Percentiles rank a stretch among this genome's conserved stretches.
phyloP scores from a whole-genome alignment of 2,329 filamentous ascomycete species.

The Zymoseptoria brevis region DNA sequence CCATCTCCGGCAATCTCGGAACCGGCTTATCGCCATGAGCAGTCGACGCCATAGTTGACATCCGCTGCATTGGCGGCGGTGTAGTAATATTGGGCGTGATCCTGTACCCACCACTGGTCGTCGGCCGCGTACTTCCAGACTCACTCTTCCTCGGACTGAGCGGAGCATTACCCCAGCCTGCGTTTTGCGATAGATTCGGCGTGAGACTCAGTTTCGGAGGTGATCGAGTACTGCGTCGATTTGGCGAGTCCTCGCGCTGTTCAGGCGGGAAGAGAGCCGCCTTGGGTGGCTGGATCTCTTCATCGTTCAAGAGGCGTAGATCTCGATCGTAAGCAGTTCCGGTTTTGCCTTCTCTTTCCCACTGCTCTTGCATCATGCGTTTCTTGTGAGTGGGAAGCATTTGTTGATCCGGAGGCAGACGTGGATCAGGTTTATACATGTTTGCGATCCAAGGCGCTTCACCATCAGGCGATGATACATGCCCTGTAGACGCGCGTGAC shows the following conservation, averaged over 20 bases:
- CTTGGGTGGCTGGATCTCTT: constrained; percentile 42
- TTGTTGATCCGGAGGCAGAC: constrained; percentile 88
- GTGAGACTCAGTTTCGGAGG: neutral
- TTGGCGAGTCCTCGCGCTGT: neutral
- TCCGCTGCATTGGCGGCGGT: constrained; percentile 17
- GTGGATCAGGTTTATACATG: constrained; percentile 92
- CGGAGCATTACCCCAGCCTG: neutral
- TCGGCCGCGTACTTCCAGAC: constrained; percentile 25
- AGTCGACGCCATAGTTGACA: constrained; percentile 12
- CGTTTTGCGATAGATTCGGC: neutral
- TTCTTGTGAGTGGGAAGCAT: constrained; percentile 90
- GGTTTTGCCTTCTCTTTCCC: constrained; percentile 84
- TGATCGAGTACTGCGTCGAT: neutral
- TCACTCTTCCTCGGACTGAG: constrained; percentile 18
- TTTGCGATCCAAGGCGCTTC: constrained; percentile 93
- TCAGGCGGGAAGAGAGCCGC: constrained; percentile 26
- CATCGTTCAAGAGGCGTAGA: constrained; percentile 68
- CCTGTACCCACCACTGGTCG: constrained; percentile 40
- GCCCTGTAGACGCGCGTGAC: constrained; percentile 52
- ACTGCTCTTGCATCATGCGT: constrained; percentile 85
- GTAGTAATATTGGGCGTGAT: constrained; percentile 38
- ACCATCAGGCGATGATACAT: constrained; percentile 69
- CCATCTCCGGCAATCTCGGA: constrained; percentile 47
- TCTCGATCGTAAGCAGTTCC: constrained; percentile 80
- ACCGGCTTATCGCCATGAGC: constrained; percentile 29